phyloP scores from a whole-genome alignment of 495 filamentous ascomycete genomes.

The Hypoxylon rickii region DNA sequence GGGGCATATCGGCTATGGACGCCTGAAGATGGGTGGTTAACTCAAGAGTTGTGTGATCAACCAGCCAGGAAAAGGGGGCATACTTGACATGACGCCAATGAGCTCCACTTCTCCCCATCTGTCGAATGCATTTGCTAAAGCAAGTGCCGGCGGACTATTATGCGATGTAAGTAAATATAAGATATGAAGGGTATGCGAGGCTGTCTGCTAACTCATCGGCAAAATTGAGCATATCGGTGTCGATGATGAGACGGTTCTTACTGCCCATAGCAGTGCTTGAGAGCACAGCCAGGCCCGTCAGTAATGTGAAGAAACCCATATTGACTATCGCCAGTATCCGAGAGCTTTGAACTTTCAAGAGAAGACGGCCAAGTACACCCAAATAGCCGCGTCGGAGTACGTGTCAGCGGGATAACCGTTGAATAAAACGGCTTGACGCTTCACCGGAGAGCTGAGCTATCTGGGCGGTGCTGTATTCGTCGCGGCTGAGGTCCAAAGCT shows the following conservation, averaged over 20 bases:
- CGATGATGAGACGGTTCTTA: conserved; percentile 28
- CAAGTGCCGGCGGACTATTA: conserved; percentile 18
- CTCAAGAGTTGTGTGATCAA: too few relatives aligned
- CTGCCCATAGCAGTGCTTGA: not conserved
- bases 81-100: conserved; percentile 28
- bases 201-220: too few relatives aligned
- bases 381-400: too few relatives aligned
- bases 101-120: conserved; percentile 25
- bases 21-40: conserved; percentile 4
- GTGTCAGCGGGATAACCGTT: too few relatives aligned
- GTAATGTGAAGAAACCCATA: conserved; percentile 5
- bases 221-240: conserved; percentile 23
- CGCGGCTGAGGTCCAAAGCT: too few relatives aligned
- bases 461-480: too few relatives aligned
- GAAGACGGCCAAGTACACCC: too few relatives aligned
- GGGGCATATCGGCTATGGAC: conserved; percentile 37
- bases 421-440: too few relatives aligned
- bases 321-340: not conserved
- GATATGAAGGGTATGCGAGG: too few relatives aligned
- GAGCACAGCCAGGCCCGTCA: not conserved
- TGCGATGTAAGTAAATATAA: too few relatives aligned
- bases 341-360: not conserved
- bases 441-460: too few relatives aligned
- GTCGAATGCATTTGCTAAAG: conserved; percentile 18
- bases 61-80: not conserved